Percentiles rank a stretch among this genome's conserved stretches.
Conservation (phyloP, 441 rosid species). For the Syzygium malaccense region DNA sequence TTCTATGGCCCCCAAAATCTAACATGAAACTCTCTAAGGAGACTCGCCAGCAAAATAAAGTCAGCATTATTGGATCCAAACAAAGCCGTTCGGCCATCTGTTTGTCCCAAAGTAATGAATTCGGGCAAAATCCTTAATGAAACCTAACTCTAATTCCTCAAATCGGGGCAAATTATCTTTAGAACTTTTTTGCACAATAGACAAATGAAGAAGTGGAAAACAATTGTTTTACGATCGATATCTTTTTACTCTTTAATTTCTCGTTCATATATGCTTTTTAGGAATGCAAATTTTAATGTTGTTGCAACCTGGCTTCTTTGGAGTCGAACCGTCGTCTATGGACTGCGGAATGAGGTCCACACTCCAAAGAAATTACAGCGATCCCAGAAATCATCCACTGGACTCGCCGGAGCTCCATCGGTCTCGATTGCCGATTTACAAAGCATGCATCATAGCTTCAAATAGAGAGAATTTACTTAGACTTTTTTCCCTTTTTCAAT, state of each 20-base stretch:
- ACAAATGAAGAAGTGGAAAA: neutral
- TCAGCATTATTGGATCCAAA: accelerated
- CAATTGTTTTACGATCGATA: too few relatives aligned
- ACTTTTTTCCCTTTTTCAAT: neutral
- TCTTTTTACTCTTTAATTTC: neutral
- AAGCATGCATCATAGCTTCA: neutral
- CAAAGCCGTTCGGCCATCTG: too few relatives aligned
- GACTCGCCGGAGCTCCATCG: neutral
- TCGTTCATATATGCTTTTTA: neutral
- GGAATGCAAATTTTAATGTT: neutral
- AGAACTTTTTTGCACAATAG: neutral
- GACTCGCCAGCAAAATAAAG: too few relatives aligned
- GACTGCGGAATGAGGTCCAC: neutral
- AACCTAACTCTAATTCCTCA: neutral
- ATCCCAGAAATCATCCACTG: neutral
- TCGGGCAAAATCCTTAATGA: neutral
- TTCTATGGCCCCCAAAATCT: accelerated
- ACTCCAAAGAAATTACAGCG: neutral
- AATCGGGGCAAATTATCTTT: neutral
- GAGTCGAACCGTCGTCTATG: neutral
- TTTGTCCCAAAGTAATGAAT: neutral
- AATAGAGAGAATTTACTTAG: neutral
- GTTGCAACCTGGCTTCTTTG: neutral
- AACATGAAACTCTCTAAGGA: accelerated
- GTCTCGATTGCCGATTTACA: neutral